A percentile compares a stretch with the other conserved stretches of the same genome.
These are phyloP conservation scores for Dothistroma septosporum DNA, from an alignment of 2,329 filamentous ascomycete species.

Conservation along the genomic window DNA sequence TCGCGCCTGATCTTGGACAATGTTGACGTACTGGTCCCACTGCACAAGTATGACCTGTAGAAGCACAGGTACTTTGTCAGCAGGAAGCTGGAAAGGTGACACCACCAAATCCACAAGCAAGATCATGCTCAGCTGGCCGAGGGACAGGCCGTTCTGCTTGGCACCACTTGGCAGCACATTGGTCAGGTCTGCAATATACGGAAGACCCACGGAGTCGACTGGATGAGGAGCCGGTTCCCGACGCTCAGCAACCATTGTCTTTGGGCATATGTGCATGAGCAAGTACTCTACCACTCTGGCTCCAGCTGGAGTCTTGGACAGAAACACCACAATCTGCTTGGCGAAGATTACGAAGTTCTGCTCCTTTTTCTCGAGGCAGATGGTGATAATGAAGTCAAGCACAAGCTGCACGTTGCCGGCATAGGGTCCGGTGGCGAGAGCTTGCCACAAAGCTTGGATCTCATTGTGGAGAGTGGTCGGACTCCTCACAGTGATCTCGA, in stretches of 20 bases:
- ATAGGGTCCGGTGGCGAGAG: conserved; percentile 85
- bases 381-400: conserved; percentile 90
- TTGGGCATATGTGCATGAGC: conserved; percentile 83
- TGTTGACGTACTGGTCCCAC: conserved; percentile 94
- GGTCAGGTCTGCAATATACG: conserved; percentile 82
- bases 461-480: conserved; percentile 88
- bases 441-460: conserved; percentile 96
- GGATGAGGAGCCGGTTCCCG: conserved; percentile 64
- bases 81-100: conserved; percentile 73
- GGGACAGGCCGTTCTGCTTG: conserved; percentile 80
- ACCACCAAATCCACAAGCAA: conserved; percentile 95
- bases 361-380: conserved; percentile 89
- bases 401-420: conserved; percentile 91
- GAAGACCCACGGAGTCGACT: conserved; percentile 64
- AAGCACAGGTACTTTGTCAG: conserved; percentile 77
- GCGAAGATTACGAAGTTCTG: conserved; percentile 98
- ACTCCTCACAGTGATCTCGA: conserved; percentile 93
- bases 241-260: conserved; percentile 95
- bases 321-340: conserved; percentile 95
- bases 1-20: conserved; percentile 92
- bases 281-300: conserved; percentile 93
- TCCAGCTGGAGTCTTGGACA: conserved; percentile 80
- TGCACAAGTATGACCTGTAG: conserved; percentile 88
- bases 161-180: conserved; percentile 78
- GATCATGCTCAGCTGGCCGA: conserved; percentile 89